A percentile compares a stretch with the other conserved stretches of the same genome.
Evolutionary conservation across 2,329 filamentous ascomycete species (phyloP).

Genomic region (Pseudogymnoascus pannorum): DNA sequence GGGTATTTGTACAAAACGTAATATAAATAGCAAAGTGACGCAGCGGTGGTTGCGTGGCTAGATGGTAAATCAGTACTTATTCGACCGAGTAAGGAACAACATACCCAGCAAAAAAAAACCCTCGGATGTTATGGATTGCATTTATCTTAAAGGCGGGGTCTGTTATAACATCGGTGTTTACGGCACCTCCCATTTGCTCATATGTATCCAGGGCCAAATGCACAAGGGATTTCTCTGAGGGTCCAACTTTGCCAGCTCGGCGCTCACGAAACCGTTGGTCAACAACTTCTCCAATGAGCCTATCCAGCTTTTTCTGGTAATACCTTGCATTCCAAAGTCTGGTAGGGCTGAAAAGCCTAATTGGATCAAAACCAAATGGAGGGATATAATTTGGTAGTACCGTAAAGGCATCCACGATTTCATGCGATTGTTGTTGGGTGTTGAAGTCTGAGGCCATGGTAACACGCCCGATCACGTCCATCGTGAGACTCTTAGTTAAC

Average conservation of each 20-base stretch:
- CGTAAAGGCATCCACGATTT: constrained; percentile 11
- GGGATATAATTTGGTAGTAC: not conserved
- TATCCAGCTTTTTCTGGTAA: constrained; percentile 15
- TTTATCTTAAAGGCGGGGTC: constrained; percentile 16
- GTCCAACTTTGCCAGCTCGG: constrained; percentile 11
- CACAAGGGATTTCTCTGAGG: constrained; percentile 15
- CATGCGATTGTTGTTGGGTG: constrained; percentile 15
- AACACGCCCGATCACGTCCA: constrained; percentile 17
- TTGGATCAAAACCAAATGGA: not conserved
- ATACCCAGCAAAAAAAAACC: constrained; percentile 12
- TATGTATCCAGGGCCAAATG: constrained; percentile 18
- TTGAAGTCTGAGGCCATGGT: constrained; percentile 15
- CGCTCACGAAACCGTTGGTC: constrained; percentile 12
- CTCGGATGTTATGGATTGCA: constrained; percentile 7
- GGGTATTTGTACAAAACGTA: constrained; percentile 16
- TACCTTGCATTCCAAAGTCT: constrained; percentile 14
- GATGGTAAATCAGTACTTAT: constrained; percentile 18
- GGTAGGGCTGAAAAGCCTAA: constrained; percentile 12
- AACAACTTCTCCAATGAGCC: constrained; percentile 13
- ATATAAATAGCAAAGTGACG: constrained; percentile 13
- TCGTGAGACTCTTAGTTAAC: constrained; percentile 12
- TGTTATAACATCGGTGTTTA: constrained; percentile 5
- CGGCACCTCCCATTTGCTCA: constrained; percentile 12
- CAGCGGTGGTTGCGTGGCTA: constrained; percentile 21
- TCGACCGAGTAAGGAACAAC: constrained; percentile 11